phyloP scores from a whole-genome alignment of 73 alveolate genomes.

The Blepharisma japonicum region DNA sequence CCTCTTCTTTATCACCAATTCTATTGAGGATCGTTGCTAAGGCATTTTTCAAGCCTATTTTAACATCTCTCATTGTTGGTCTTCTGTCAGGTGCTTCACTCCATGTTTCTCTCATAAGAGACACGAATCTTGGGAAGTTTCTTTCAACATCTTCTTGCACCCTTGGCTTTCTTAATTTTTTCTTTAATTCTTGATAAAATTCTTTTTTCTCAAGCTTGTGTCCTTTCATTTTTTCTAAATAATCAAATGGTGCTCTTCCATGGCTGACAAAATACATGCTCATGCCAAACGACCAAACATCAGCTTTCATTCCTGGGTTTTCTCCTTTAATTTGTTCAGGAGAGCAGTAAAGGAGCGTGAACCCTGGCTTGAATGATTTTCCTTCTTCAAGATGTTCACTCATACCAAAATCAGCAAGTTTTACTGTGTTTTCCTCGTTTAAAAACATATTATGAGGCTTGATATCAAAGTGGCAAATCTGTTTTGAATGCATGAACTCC shows the following conservation, averaged over 20 bases:
- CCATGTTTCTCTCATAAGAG: constrained; percentile 6
- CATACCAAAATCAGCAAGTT: constrained; percentile 26
- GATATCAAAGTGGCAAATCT: constrained; percentile 5
- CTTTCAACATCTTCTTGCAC: background rate
- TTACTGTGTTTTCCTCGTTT: background rate
- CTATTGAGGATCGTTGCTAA: too few relatives aligned
- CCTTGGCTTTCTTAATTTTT: background rate
- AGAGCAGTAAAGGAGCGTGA: background rate
- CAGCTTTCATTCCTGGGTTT: background rate
- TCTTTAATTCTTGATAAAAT: constrained; percentile 2
- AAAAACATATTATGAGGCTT: constrained; percentile 27
- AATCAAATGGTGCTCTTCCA: constrained; percentile 6
- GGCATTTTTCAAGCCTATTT: background rate
- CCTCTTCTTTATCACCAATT: too few relatives aligned
- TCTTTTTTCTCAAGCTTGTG: background rate
- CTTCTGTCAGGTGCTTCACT: background rate
- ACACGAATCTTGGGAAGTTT: background rate
- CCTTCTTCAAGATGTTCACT: background rate
- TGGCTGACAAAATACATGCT: background rate
- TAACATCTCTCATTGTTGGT: background rate
- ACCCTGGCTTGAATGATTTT: background rate
- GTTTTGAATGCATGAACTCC: constrained; percentile 20
- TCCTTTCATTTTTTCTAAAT: background rate
- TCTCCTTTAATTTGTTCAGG: constrained; percentile 27
- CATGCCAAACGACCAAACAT: constrained; percentile 27